Conservation (phyloP, 2,329 filamentous ascomycete species). For the Emericellopsis cladophorae region DNA sequence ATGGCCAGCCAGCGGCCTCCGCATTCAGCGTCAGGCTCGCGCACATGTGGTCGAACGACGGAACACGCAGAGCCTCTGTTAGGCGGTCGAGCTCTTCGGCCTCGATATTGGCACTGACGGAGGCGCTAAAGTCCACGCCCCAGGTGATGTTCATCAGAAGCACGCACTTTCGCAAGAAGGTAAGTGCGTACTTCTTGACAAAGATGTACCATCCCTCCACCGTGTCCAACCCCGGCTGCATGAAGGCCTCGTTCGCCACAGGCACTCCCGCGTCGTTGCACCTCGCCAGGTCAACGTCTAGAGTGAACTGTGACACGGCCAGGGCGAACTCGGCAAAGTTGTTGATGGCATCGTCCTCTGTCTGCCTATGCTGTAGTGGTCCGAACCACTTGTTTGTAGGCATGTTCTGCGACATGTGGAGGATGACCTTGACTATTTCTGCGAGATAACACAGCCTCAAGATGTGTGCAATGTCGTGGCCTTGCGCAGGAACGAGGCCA, state of each 20-base stretch:
- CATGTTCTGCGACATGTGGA: slow-evolving; percentile 43
- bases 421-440: slow-evolving; percentile 75
- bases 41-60: slow-evolving; percentile 69
- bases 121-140: slow-evolving; percentile 73
- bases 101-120: slow-evolving; percentile 48
- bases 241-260: slow-evolving; percentile 32
- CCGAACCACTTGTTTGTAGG: slow-evolving; percentile 34
- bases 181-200: slow-evolving; percentile 73
- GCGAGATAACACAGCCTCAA: slow-evolving; percentile 79
- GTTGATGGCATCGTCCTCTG: slow-evolving; percentile 31
- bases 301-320: slow-evolving; percentile 28
- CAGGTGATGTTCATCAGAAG: slow-evolving; percentile 80
- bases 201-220: slow-evolving; percentile 44
- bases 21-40: slow-evolving; percentile 37
- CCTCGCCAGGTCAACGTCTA: slow-evolving; percentile 13
- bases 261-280: not conserved
- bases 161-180: slow-evolving; percentile 74
- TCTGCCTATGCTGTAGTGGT: slow-evolving; percentile 26
- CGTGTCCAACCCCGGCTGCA: slow-evolving; percentile 40
- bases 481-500: slow-evolving; percentile 53
- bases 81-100: slow-evolving; percentile 74
- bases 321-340: slow-evolving; percentile 45
- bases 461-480: slow-evolving; percentile 65
- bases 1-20: slow-evolving; percentile 34
- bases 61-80: slow-evolving; percentile 61